Base-by-base conservation (phyloP, 805 yeast species). In the Debaryomyces prosopidis region DNA sequence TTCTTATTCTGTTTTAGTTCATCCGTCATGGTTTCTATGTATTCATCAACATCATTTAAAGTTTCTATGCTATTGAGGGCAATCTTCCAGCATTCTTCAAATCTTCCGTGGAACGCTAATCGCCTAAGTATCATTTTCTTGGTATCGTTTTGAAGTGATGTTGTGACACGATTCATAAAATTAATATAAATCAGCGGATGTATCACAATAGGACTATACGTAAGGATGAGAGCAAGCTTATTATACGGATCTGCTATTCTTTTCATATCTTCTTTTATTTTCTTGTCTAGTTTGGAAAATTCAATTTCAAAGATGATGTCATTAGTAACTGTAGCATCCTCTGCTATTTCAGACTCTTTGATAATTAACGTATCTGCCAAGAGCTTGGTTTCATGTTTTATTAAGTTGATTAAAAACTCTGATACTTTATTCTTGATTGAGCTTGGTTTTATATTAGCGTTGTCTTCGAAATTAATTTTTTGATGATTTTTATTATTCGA, bases 11-110 rank as follows among this genome's bases (percentile, higher is more conserved):
- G 47, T 28, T 43, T 40, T 15, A 67, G 46, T 12, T 52, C 49
- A 3, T 45, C 36, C n/a, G 55, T 47, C 8, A 67, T 52, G 18
- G 58, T 45, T 12, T 66, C 73, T 26, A 69, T 51, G 32, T 63
- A 52, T 12, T 69, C 75, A 45, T 71, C 76, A 17, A 71, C 51
- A 41, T 71, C 77, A 15, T 57, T 57, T 14, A 72, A 54, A 14
- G 68, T 57, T 16, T 62, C 53, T 9, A 59, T 52, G 11, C 60
- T 60, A 23, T 54, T 57, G 2, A 66, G 34, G 30, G 60, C 52
- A 10, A 63, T 43, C 8, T 48, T 46, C 76, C 76, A 72, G 39
- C 66, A 57, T 11, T 49, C 52, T 6, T 46, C 50, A 58, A 59
- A 71, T 33, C 53, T 53, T 37, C 58, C 56, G 50, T 70, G 73